Evolutionary conservation across 306 rosid species (phyloP), one percentile per base, ranked within the genome.

Genomic region (Betula pendula): DNA sequence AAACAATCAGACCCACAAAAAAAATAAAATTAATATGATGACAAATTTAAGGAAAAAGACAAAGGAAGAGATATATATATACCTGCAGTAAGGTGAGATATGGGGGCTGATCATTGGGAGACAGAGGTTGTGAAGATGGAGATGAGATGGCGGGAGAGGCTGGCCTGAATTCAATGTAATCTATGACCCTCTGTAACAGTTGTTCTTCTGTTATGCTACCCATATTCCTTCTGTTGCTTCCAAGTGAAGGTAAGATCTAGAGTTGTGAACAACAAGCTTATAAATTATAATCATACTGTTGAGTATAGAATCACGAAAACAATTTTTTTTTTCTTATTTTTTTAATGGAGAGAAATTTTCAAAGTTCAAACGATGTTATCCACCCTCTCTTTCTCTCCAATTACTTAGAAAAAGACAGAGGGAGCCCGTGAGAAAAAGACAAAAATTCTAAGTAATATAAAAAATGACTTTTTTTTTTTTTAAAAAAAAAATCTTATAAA

Each of bases 171-270:
- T 86, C 87, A 17, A 69, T 70, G 79, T 43, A 81, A 51, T 84
- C 85, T 55, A 79, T 73, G 15, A 87, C 79, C 77, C 79, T 81
- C 73, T 84, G 88, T 51, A 73, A 3, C 53, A 87, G 80, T 40
- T 83, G 71, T 55, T 87, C 90, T 71, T 87, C 90, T 35, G 84
- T 79, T 35, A 79, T 5, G 58, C 86, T 81, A 20, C 70, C 83
- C 89, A 83, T 84, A 44, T 16, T 66, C 19, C 12, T 50, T 13
- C 8, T 8, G 9, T 17, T 49, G 17, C 63, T 42, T 31, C 35
- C n/a, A 4, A 16, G 2, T 27, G 27, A 19, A 70, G 47, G 6
- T 15, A 19, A 43, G 33, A n/a, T 38, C 42, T 6, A 38, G 42
- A n/a, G 17, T 68, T 27, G 0, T 12, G 13, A 0, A 6, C 25